A percentile compares a stretch with the other conserved stretches of the same genome.
These are phyloP conservation scores for Calocybe gangraenosa DNA, from an alignment of 768 basidiomycete species.

Conservation along the genomic window DNA sequence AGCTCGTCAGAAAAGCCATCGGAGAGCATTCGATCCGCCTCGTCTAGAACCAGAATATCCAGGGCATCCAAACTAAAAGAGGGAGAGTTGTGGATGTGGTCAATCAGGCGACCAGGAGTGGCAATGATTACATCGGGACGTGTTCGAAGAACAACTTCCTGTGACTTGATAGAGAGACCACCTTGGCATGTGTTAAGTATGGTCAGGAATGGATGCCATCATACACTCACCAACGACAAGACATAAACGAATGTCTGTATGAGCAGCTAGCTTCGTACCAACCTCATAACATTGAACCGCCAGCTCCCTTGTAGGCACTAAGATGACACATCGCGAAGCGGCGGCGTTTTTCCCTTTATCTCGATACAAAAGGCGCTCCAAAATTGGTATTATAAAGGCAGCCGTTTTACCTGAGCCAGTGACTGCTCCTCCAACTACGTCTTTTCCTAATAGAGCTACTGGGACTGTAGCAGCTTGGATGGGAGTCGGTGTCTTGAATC, in stretches of 20 bases:
- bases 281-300: constrained; percentile 96
- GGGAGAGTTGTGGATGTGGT: constrained; percentile 94
- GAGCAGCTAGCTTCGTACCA: constrained; percentile 75
- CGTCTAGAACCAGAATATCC: constrained; percentile 92
- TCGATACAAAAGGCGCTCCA: constrained; percentile 89
- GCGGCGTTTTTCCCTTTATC: constrained; percentile 86
- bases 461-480: constrained; percentile 95
- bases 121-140: constrained; percentile 94
- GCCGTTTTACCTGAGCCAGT: constrained; percentile 99
- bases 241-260: constrained; percentile 88
- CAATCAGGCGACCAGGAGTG: constrained; percentile 96
- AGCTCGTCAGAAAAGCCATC: constrained; percentile 96
- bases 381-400: constrained; percentile 91
- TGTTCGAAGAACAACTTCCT: constrained; percentile 79
- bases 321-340: constrained; percentile 83
- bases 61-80: constrained; percentile 89
- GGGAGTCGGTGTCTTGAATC: constrained; percentile 84
- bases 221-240: constrained; percentile 76
- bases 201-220: background rate
- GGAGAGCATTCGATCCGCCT: constrained; percentile 95
- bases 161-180: constrained; percentile 90
- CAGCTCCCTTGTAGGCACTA: constrained; percentile 93
- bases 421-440: constrained; percentile 92
- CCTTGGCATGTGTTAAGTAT: constrained; percentile 39
- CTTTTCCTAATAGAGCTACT: constrained; percentile 89